phyloP scores from a whole-genome alignment of 176 grass and related monocot species.

The Rhynchospora tenuis region DNA sequence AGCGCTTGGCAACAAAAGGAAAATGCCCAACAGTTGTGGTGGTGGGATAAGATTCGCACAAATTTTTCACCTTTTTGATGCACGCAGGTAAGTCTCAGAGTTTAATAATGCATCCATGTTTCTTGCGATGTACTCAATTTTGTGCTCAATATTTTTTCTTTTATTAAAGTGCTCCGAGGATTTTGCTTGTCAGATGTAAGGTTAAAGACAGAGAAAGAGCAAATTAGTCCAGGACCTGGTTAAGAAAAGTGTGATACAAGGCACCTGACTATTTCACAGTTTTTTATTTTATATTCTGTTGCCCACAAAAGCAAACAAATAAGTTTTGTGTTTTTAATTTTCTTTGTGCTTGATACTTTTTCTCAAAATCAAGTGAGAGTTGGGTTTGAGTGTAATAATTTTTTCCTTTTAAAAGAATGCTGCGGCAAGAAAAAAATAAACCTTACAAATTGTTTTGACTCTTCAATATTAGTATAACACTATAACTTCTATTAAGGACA shows the following conservation, averaged over 20 bases:
- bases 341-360: neutral
- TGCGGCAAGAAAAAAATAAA: too few species aligned
- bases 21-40: neutral
- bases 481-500: too few species aligned
- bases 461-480: too few species aligned
- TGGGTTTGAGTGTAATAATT: neutral
- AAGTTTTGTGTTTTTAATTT: neutral
- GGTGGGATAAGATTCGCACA: neutral
- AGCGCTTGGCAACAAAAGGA: neutral
- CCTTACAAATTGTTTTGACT: too few species aligned
- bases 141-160: neutral
- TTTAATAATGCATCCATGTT: neutral
- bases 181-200: neutral
- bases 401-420: neutral
- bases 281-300: neutral
- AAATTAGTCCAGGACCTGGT: neutral
- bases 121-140: neutral
- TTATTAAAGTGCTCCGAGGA: neutral
- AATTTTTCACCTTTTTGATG: neutral
- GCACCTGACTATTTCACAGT: neutral
- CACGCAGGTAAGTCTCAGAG: neutral
- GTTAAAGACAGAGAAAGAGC: neutral
- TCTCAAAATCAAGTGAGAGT: neutral
- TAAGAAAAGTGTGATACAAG: neutral
- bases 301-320: neutral